phyloP scores from a whole-genome alignment of 495 filamentous ascomycete genomes.

The Bryoglossum gracile region DNA sequence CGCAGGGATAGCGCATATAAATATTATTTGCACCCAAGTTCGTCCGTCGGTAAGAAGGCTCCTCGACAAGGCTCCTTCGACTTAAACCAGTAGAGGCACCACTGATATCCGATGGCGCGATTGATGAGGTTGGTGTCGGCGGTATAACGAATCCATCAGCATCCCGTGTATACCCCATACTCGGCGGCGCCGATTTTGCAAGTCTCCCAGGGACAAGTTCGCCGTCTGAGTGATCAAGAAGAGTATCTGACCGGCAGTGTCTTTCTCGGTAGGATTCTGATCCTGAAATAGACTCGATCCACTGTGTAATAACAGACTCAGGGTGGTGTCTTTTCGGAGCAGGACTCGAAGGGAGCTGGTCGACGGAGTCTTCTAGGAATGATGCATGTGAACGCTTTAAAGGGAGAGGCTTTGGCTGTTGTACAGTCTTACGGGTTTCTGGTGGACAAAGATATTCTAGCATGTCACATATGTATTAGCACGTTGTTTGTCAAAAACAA shows the following conservation, averaged over 20 bases:
- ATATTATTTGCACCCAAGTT: constrained; percentile 22
- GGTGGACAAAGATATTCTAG: too few species aligned
- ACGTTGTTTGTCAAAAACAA: too few species aligned
- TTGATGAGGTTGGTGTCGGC: constrained; percentile 20
- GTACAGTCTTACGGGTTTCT: too few species aligned
- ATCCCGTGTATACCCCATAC: constrained; percentile 24
- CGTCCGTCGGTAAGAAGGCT: constrained; percentile 15
- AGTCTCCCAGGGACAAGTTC: constrained; percentile 24
- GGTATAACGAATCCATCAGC: constrained; percentile 24
- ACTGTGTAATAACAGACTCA: constrained; percentile 24
- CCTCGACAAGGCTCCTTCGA: constrained; percentile 18
- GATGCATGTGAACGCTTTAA: constrained; percentile 22
- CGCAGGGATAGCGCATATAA: constrained; percentile 14
- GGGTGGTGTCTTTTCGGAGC: constrained; percentile 11
- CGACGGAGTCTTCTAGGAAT: constrained; percentile 25
- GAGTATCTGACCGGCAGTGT: constrained; percentile 27
- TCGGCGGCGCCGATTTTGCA: constrained; percentile 25
- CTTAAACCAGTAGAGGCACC: constrained; percentile 8
- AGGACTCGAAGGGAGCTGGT: constrained; percentile 18
- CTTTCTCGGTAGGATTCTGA: constrained; percentile 22
- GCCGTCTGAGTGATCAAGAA: constrained; percentile 21
- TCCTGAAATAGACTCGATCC: constrained; percentile 25
- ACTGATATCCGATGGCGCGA: constrained; percentile 9
- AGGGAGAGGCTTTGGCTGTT: constrained; percentile 24
- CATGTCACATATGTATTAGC: too few species aligned